Base-by-base conservation (phyloP, 1,139 yeast genomes). In the Zhuliangozyma blackwelliae region DNA sequence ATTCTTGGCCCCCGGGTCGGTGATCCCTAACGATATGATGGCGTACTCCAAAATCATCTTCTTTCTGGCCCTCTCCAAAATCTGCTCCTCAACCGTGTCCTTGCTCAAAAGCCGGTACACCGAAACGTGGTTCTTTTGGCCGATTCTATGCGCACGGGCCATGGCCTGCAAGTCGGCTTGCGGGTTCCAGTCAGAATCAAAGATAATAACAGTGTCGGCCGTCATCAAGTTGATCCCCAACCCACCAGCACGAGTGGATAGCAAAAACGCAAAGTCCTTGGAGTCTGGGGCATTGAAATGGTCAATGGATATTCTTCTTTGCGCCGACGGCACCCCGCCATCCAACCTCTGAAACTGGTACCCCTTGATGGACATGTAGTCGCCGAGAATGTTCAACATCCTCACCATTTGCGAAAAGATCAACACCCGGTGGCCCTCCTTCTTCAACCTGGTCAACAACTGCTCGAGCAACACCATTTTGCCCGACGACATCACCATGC, bases 111-210 rank as follows among this genome's bases (percentile, higher is more conserved):
- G 87, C 55, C 99, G 74, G 59, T 94, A 94, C 16, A 92, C 97
- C 77, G 89, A 87, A 32, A 92, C 99, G 62, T 92, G 98, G 51
- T 87, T 89, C 61, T 92, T 92, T 60, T 92, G 99, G 11, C 99
- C 99, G 55, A 92, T 92, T 70, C 99, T 82, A 64, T 92, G 99
- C 3, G 98, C 99, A 64, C 99, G 81, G 0, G 98, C 99, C 99
- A 94, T 94, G 5, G 98, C 98, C 63, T 92, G 97, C 49, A 90
- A 68, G 72, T 90, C 98, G 1, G 97, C 97, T 62, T 92, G 97
- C 1, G 97, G 97, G 55, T 92, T 92, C 99, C 99, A 92, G 66
- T 92, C 99, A 10, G 96, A 86, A 63, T 92, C 99, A 63, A 92
- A 92, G 31, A 92, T 89, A 49, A 92, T 87, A 27, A 92, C 99